Evolutionary conservation across 768 basidiomycete genomes (phyloP), one percentile per base, ranked within the genome.

Genomic region (Steccherinum ochraceum): DNA sequence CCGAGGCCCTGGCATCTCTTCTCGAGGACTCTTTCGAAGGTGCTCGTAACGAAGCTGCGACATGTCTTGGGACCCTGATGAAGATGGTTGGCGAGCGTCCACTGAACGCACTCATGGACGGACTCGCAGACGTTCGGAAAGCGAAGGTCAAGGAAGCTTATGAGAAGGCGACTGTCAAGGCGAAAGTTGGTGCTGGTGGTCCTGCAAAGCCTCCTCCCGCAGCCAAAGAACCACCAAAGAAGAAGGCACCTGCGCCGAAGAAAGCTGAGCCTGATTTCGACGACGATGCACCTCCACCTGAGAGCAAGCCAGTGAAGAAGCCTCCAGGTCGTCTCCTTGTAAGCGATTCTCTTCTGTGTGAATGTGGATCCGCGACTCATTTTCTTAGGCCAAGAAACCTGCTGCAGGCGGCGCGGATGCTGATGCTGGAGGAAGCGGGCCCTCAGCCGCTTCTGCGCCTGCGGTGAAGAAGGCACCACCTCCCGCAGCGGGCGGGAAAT

Each of bases 61-160:
- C 77, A 35, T 88, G 84, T 58, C 73, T 99, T 26, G 96, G 95
- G 16, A 85, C 83, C 0, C 69, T 98, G 58, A 94, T 94, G 89
- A 97, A 90, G 74, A 94, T 98, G 79, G 80, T 98, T 11, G 96
- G 96, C 19, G 95, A 98, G 63, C 76, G 95, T 24, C 85, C 87
- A 16, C 76, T 99, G 42, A 93, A 87, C 61, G 90, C 90, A 1
- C 72, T 89, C 5, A 77, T 95, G 73, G 94, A 97, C 55, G 73
- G 78, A 7, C 72, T 98, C 51, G 83, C 89, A 16, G 93, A 97
- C 59, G 74, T 95, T 19, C 76, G 93, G 56, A 93, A 91, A 68
- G 76, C 75, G 2, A 99, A 97, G 69, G 91, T 99, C 48, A 94
- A 88, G 67, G 96, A 97, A 63, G 89, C 91, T 1, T 89, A 81